Evolutionary conservation across 345 rosid genomes (phyloP).

Genomic region (Brassica juncea): DNA sequence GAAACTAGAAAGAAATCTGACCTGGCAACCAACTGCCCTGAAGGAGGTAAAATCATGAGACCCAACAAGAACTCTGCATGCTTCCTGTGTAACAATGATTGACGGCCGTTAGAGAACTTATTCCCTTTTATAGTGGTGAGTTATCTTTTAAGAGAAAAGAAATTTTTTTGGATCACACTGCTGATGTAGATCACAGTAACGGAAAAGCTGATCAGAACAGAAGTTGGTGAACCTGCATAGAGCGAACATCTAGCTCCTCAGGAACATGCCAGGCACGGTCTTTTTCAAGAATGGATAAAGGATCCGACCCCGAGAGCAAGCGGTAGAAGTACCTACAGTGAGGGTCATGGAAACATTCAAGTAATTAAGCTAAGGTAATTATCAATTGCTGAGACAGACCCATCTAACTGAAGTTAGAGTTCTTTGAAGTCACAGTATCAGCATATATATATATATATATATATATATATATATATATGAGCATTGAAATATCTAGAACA

Average conservation of each 20-base stretch:
- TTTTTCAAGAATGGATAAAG: slow-evolving; percentile 73
- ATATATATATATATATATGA: not conserved
- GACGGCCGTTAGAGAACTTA: slow-evolving; percentile 7
- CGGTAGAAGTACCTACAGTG: slow-evolving; percentile 78
- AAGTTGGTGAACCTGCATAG: slow-evolving; percentile 73
- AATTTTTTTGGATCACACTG: not conserved
- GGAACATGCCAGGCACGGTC: slow-evolving; percentile 83
- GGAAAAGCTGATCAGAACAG: slow-evolving; percentile 18
- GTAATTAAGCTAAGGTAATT: not conserved
- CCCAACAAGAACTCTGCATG: slow-evolving; percentile 88
- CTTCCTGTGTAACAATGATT: slow-evolving; percentile 62
- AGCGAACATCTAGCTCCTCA: slow-evolving; percentile 60
- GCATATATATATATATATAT: too few relatives aligned
- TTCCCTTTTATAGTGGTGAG: not conserved
- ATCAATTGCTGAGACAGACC: not conserved
- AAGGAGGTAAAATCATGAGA: slow-evolving; percentile 93
- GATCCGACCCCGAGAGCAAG: slow-evolving; percentile 71
- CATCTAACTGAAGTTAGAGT: not conserved
- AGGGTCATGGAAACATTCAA: slow-evolving; percentile 22
- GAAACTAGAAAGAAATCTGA: slow-evolving; percentile 37
- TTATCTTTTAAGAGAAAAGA: not conserved
- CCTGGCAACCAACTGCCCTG: slow-evolving; percentile 95
- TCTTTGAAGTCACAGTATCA: not conserved
- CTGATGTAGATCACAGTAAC: not conserved
- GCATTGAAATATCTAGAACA: slow-evolving; percentile 3